Base-by-base conservation (phyloP, 192 early-diverging fungal genomes). In the Linnemannia schmuckeri region DNA sequence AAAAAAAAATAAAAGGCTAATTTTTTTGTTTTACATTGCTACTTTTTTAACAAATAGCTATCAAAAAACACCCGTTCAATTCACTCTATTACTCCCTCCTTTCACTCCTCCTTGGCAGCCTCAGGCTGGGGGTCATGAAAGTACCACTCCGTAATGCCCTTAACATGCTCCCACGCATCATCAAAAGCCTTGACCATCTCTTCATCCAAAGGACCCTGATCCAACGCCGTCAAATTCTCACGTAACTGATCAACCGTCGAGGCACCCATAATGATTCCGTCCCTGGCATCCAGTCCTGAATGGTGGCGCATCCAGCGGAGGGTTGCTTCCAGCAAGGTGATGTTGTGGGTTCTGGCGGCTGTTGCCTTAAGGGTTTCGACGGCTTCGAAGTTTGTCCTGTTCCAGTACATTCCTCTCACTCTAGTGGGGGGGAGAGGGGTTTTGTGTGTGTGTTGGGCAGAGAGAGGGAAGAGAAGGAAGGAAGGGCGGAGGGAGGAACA, bases 141-240 rank as follows among this genome's bases (percentile, higher is more conserved):
- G 20, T 52, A 52, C 49, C 49, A 52, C 18, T 52, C 49, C 15
- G 49, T 5, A 22, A 38, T 46, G 52, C n/a, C 72, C 78, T 88
- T 90, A 18, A 89, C 91, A 41, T 61, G 49, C 17, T 82, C 57
- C 90, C 93, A 94, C 0, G 89, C 90, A 27, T 86, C 84, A 72
- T 94, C 93, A 30, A 94, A 90, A 15, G 90, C 91, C 24, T 61
- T 75, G 17, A 94, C 71, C 37, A 94, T 78, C 5, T 12, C 79
- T 41, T 80, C 83, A 9, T 91, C 91, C 47, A 94, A 74, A 0
- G 90, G 88, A 0, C 89, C 91, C 66, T 69, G 88, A 33, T 92
- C 90, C 74, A 88, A 87, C 38, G 83, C 89, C 9, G 75, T 72
- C 38, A 93, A 79, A 63, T 92, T 94, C 44, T 82, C 52, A 20